phyloP scores from a whole-genome alignment of 73 alveolate genomes.

The Paramecium sexaurelia region DNA sequence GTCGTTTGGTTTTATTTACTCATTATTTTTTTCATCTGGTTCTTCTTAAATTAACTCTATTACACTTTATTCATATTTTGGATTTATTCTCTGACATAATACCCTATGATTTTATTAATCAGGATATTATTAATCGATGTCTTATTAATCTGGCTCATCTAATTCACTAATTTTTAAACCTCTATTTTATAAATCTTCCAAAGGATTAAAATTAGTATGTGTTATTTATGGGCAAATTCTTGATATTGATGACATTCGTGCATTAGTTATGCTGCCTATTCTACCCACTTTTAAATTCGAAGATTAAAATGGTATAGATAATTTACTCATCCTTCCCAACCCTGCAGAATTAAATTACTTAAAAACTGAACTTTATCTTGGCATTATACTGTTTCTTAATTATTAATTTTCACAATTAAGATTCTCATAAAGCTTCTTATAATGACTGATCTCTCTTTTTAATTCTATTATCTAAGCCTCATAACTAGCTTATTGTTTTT shows the following conservation, averaged over 20 bases:
- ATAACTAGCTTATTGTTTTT: not conserved
- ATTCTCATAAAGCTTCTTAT: conserved; percentile 18
- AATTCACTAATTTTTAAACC: not conserved
- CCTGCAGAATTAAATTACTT: not conserved
- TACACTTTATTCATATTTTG: not conserved
- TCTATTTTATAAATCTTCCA: not conserved
- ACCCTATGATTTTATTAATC: not conserved
- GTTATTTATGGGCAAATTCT: not conserved
- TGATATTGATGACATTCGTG: not conserved
- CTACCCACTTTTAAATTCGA: not conserved
- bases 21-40: not conserved
- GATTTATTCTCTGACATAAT: not conserved
- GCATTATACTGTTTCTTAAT: conserved; percentile 23
- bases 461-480: not conserved
- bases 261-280: not conserved
- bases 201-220: not conserved
- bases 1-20: not conserved
- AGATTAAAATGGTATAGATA: not conserved
- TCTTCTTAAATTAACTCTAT: not conserved
- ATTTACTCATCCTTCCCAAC: not conserved
- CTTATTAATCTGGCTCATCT: not conserved
- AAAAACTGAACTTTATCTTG: not conserved
- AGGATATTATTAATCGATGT: not conserved
- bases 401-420: not conserved
- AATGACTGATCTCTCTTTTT: not conserved